Conservation (phyloP, 805 yeast genomes). For the Saturnispora zaruensis region DNA sequence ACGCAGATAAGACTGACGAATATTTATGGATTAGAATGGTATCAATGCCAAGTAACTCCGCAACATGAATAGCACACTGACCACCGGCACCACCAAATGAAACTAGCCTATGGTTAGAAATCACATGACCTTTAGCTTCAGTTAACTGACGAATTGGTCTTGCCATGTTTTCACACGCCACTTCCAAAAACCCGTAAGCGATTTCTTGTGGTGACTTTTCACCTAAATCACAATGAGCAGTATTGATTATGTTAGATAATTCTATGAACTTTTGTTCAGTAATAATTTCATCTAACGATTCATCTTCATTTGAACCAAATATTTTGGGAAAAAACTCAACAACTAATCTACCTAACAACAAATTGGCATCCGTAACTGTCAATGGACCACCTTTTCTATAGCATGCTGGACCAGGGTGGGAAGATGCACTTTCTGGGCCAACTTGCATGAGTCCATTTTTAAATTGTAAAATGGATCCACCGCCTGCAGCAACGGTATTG, state of each 20-base stretch:
- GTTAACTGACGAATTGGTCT: constrained; percentile 79
- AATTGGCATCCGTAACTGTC: constrained; percentile 79
- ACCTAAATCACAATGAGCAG: constrained; percentile 33
- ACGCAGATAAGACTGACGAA: constrained; percentile 79
- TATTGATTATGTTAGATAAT: constrained; percentile 50
- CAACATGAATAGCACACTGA: constrained; percentile 76
- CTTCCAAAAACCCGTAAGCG: constrained; percentile 73
- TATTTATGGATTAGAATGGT: constrained; percentile 69
- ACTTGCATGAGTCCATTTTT: constrained; percentile 68
- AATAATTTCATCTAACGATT: constrained; percentile 52
- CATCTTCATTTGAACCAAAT: constrained; percentile 73
- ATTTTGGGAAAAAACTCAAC: constrained; percentile 74
- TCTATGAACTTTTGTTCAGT: constrained; percentile 42
- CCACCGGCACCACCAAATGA: constrained; percentile 95
- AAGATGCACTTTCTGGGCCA: constrained; percentile 82
- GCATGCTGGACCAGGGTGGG: constrained; percentile 88
- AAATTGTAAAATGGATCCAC: constrained; percentile 63
- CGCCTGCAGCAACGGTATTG: constrained; percentile 80
- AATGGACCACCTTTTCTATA: constrained; percentile 79
- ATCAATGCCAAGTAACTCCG: constrained; percentile 57
- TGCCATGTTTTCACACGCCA: constrained; percentile 87
- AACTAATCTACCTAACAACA: constrained; percentile 60
- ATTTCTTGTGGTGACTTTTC: constrained; percentile 53
- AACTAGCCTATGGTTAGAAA: constrained; percentile 60
- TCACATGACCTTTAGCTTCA: constrained; percentile 71